phyloP scores from a whole-genome alignment of 371 early-diverging fungal genomes.

The Apophysomyces ossiformis region DNA sequence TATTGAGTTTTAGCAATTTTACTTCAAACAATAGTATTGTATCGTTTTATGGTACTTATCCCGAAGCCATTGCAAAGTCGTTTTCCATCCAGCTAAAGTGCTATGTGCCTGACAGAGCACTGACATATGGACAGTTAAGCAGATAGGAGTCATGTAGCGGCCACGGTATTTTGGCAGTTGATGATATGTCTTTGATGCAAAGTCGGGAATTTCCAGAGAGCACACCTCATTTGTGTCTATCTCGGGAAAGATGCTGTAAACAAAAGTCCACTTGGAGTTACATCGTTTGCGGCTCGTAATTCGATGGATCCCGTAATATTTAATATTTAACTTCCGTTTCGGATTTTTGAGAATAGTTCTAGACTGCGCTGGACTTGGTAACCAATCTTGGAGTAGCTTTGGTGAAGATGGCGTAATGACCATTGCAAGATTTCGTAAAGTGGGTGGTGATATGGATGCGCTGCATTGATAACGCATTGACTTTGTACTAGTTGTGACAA shows the following conservation, averaged over 20 bases:
- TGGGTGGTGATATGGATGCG: conserved; percentile 12
- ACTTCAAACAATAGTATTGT: neutral
- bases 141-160: conserved; percentile 10
- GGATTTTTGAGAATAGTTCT: neutral
- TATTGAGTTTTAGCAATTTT: neutral
- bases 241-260: neutral
- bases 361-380: neutral
- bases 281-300: neutral
- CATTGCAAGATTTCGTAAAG: conserved; percentile 9
- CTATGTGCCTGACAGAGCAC: conserved; percentile 1
- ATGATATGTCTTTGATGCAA: neutral
- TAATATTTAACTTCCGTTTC: neutral
- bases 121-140: conserved; percentile 12
- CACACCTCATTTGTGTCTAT: neutral
- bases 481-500: conserved; percentile 9
- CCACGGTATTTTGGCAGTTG: neutral
- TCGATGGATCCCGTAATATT: neutral
- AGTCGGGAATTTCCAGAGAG: neutral
- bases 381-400: neutral
- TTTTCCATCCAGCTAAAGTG: neutral
- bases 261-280: neutral
- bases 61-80: neutral
- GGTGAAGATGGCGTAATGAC: neutral
- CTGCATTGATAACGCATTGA: conserved; percentile 18
- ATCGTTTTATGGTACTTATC: neutral